Base-by-base conservation (phyloP, 148 eudicot species). In the Rhododendron simsii region DNA sequence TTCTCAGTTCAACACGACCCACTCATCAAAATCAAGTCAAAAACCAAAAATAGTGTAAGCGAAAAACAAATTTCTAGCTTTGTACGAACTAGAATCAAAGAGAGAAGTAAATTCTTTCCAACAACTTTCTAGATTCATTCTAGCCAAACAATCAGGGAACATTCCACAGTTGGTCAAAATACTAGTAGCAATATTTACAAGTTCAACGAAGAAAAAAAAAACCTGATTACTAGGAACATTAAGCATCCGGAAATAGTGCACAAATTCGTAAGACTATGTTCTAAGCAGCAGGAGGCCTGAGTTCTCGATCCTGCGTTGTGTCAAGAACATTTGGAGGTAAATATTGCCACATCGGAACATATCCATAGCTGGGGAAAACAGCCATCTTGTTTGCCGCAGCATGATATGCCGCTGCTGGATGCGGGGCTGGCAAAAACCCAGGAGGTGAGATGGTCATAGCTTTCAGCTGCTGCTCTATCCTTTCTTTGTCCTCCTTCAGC, bases 201-300 rank as follows among this genome's bases (percentile, higher is more conserved):
- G 74, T 65, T 51, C 53, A 53, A 81, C 30, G 57, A 75, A 18
- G 18, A 13, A 53, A 55, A 55, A 33, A 14, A 82, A 23, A 84
- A 61, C 44, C n/a, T 82, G 33, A 77, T 71, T n/a, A 71, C 67
- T 7, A 76, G 71, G n/a, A 50, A 37, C 53, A 23, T 71, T 81
- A 86, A 87, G 90, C 87, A 89, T 76, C 87, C 69, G 28, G 81
- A 50, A 73, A 85, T 57, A 55, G 83, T 33, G 85, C 55, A 82
- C 20, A 73, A 59, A 75, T 69, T 12, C 15, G 55, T 86, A 78
- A 81, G 78, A 65, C n/a, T 3, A 78, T 20, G 28, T n/a, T 33
- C 87, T 90, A 96, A 87, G 99, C 99, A 88, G 99, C 99, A 53
- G 98, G 99, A 86, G 98, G 97, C 91, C 99, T 93, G 89, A 96